Evolutionary conservation across 169 alveolate species (phyloP), one percentile per base, ranked within the genome.

Genomic region (Plasmodium gonderi): DNA sequence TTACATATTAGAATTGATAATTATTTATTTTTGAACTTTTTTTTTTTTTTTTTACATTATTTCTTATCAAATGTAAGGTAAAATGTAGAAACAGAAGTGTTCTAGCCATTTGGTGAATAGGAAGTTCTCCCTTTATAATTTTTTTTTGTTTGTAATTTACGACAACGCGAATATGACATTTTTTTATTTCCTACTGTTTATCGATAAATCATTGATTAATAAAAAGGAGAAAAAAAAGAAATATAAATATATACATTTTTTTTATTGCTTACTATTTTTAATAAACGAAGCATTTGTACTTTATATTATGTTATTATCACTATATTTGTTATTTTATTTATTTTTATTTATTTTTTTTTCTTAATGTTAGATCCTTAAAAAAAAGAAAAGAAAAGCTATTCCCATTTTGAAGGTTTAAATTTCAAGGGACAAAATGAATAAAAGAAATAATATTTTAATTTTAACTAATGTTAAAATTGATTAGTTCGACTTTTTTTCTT

Each of bases 381-480:
- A 23, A 7, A 60, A 23, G 7, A 36, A 8, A 60, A n/a, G n/a
- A n/a, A n/a, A n/a, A n/a, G n/a, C n/a, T n/a, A n/a, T n/a, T 60
- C 36, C 72, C 72, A 60, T 20, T 60, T 60, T 60, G 72, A 60
- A 60, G 72, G 72, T 23, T 60, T 60, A 60, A 17, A 12, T 60
- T 54, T 60, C 38, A 17, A 60, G 72, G 72, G 72, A 60, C 72
- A 60, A 60, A 17, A 60, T 60, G 72, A 60, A 60, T 36, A 60
- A 20, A 60, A 29, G 72, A 60, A 60, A 60, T 36, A 1, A 23
- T 60, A 60, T 60, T 60, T 60, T n/a, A 60, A 8, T 20, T 60
- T 60, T 60, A 60, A 23, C 72, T n/a, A 60, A 60, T 36, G 31
- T 8, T 23, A 20, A 20, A 60, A 60, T 20, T 60, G 72, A 60